phyloP scores from a whole-genome alignment of 106 monocot species.

The Hemerocallis citrina region DNA sequence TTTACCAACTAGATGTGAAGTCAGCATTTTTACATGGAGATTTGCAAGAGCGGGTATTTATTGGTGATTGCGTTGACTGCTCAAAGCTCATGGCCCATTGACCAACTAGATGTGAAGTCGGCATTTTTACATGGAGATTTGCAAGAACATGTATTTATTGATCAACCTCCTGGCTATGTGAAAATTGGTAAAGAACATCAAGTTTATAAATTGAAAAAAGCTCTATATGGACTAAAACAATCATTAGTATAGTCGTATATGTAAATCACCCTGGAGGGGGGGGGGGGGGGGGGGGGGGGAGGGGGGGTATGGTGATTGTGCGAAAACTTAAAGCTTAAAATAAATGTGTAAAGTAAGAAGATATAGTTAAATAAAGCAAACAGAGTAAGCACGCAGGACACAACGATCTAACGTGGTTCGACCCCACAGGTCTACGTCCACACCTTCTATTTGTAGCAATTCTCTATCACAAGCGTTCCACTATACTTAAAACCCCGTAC shows the following conservation, averaged over 20 bases:
- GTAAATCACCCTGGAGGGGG: too few species aligned
- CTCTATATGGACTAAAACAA: not conserved
- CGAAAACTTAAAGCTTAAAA: too few species aligned
- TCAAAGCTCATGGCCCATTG: conserved; percentile 13
- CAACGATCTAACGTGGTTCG: too few species aligned
- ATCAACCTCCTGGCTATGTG: not conserved
- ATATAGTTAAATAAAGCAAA: too few species aligned
- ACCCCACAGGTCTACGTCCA: too few species aligned
- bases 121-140: conserved; percentile 12
- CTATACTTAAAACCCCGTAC: too few species aligned
- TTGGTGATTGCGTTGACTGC: conserved; percentile 8
- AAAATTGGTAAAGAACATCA: not conserved
- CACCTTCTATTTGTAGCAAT: too few species aligned
- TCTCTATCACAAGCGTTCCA: too few species aligned
- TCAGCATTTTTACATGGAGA: conserved; percentile 12
- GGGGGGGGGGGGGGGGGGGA: too few species aligned
- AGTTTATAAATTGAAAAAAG: not conserved
- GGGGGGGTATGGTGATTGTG: too few species aligned
- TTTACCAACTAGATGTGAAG: conserved; percentile 25
- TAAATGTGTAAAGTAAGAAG: too few species aligned
- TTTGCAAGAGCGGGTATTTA: conserved; percentile 8
- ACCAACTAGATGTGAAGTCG: conserved; percentile 23
- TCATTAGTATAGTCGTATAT: not conserved
- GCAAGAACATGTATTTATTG: conserved; percentile 8
- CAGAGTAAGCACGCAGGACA: too few species aligned